phyloP scores from a whole-genome alignment of 352 stramenopile genomes.

The Thalassiosira tumida region DNA sequence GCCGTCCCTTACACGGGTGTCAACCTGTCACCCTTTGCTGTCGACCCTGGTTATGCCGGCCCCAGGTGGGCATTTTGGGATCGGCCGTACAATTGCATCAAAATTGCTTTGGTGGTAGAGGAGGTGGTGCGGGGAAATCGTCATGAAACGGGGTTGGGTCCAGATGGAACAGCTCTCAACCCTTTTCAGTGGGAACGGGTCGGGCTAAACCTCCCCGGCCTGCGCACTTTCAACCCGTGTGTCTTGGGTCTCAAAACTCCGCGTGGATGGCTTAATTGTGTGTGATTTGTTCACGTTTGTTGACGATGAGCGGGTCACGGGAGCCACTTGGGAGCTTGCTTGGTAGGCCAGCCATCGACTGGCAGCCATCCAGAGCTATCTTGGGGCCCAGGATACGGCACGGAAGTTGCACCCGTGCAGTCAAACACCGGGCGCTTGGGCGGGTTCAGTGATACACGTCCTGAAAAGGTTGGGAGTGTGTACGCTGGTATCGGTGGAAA shows the following conservation, averaged over 20 bases:
- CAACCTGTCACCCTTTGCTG: slow-evolving; percentile 38
- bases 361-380: slow-evolving; percentile 30
- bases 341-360: slow-evolving; percentile 60
- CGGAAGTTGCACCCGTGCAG: slow-evolving; percentile 67
- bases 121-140: slow-evolving; percentile 69
- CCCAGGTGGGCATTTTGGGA: slow-evolving; percentile 68
- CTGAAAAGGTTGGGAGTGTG: slow-evolving; percentile 46
- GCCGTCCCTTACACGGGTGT: slow-evolving; percentile 59
- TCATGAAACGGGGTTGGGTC: neutral
- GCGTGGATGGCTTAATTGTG: slow-evolving; percentile 53
- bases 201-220: slow-evolving; percentile 79
- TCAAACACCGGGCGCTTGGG: slow-evolving; percentile 78
- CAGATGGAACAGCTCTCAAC: slow-evolving; percentile 56
- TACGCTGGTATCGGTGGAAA: slow-evolving; percentile 70
- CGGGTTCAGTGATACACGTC: slow-evolving; percentile 70
- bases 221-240: slow-evolving; percentile 69
- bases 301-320: slow-evolving; percentile 73
- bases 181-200: slow-evolving; percentile 76
- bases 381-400: slow-evolving; percentile 70
- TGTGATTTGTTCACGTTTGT: slow-evolving; percentile 77
- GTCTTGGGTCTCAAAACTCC: slow-evolving; percentile 72
- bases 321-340: slow-evolving; percentile 19
- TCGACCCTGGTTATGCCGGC: neutral
- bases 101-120: slow-evolving; percentile 48
- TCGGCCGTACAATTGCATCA: slow-evolving; percentile 73